Conservation (phyloP, 2,329 filamentous ascomycete genomes). For the Alternaria triticina region DNA sequence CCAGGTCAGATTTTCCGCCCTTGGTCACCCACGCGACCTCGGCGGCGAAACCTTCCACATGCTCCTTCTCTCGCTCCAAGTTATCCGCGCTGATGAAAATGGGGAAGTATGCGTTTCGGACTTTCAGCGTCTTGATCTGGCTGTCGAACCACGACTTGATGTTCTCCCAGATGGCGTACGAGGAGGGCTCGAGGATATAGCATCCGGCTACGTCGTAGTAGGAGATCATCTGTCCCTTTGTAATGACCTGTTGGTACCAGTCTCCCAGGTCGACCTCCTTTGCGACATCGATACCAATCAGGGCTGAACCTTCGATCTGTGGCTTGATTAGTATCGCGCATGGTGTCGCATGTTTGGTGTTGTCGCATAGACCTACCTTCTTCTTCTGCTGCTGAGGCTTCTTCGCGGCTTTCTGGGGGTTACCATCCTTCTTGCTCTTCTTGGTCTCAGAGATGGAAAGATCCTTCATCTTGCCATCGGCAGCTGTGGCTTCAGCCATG, state of each 20-base stretch:
- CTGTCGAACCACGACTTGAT: constrained; percentile 65
- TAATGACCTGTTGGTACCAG: constrained; percentile 98
- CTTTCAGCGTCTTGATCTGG: constrained; percentile 87
- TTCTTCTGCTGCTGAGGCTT: constrained; percentile 60
- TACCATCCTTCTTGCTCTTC: constrained; percentile 47
- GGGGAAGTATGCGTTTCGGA: constrained; percentile 95
- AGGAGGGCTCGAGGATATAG: constrained; percentile 78
- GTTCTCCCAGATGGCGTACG: constrained; percentile 71
- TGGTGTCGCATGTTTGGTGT: not conserved
- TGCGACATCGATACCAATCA: constrained; percentile 86
- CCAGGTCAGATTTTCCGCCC: constrained; percentile 89
- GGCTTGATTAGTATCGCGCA: constrained; percentile 23
- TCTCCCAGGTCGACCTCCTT: constrained; percentile 87
- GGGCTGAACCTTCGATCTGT: constrained; percentile 63
- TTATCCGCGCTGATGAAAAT: constrained; percentile 87
- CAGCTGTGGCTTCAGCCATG: constrained; percentile 45
- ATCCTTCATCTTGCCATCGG: constrained; percentile 55
- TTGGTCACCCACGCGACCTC: constrained; percentile 90
- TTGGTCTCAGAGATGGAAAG: constrained; percentile 49
- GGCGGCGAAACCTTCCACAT: constrained; percentile 96
- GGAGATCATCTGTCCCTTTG: constrained; percentile 96
- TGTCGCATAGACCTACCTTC: constrained; percentile 35
- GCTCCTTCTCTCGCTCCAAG: constrained; percentile 85
- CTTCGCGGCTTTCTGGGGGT: constrained; percentile 39
- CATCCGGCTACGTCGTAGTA: constrained; percentile 80